Evolutionary conservation across 345 rosid species (phyloP).

Genomic region (Draba incana): DNA sequence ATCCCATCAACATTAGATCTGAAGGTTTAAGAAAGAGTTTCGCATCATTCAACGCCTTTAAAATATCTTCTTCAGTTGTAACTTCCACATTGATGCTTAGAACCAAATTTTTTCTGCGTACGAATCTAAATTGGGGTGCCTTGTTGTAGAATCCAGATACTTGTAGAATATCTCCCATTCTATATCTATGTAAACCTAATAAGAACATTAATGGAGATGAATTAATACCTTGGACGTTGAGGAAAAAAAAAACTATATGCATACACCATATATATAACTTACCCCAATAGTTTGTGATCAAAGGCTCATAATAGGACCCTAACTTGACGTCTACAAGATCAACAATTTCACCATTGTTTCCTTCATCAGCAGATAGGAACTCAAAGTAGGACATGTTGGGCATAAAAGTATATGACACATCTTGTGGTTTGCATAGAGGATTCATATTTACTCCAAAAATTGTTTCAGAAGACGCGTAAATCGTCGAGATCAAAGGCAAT

Average conservation of each 20-base stretch:
- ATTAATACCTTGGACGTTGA: too few relatives aligned
- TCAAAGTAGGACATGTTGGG: conserved; percentile 75
- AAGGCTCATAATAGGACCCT: conserved; percentile 60
- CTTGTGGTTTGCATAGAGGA: conserved; percentile 59
- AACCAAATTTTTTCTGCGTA: conserved; percentile 51
- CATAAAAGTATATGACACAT: conserved; percentile 68
- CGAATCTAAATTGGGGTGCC: conserved; percentile 60
- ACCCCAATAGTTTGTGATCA: conserved; percentile 65
- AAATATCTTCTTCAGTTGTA: conserved; percentile 71
- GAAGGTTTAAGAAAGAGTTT: conserved; percentile 47
- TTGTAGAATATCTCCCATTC: conserved; percentile 66
- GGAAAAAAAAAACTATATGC: too few relatives aligned
- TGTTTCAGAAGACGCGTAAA: conserved; percentile 65
- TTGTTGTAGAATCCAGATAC: conserved; percentile 61
- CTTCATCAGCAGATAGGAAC: conserved; percentile 52
- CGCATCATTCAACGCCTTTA: conserved; percentile 54
- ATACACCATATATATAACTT: neutral
- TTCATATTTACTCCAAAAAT: conserved; percentile 60
- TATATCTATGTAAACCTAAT: conserved; percentile 63
- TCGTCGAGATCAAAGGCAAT: conserved; percentile 54
- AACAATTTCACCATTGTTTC: conserved; percentile 36
- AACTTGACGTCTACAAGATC: conserved; percentile 60
- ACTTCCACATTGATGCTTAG: conserved; percentile 59
- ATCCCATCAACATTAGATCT: conserved; percentile 49
- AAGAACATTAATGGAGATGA: too few relatives aligned